Evolutionary conservation across 768 basidiomycete species (phyloP).

Genomic region (Suillus spraguei): DNA sequence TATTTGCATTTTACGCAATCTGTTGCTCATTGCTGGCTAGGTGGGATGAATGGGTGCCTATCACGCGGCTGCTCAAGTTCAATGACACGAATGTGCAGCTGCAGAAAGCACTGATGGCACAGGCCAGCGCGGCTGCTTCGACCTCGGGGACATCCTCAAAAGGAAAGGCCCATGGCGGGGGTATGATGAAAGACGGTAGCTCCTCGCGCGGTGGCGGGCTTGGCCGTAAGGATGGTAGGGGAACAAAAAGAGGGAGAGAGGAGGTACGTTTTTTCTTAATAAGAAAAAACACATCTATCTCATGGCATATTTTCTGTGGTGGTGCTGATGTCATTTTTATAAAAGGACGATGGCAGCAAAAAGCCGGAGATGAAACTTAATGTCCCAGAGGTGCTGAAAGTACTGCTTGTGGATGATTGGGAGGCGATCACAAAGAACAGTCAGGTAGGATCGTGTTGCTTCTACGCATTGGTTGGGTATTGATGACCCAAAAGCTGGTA

Average conservation of each 20-base stretch:
- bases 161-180: constrained; percentile 22
- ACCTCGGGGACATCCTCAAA: constrained; percentile 35
- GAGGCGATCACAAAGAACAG: constrained; percentile 94
- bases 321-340: constrained; percentile 1
- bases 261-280: constrained; percentile 50
- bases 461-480: neutral
- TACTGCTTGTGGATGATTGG: constrained; percentile 95
- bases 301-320: neutral
- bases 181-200: constrained; percentile 29
- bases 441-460: constrained; percentile 53
- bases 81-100: constrained; percentile 78
- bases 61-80: constrained; percentile 76
- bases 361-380: constrained; percentile 89
- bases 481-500: constrained; percentile 60
- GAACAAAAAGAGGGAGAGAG: constrained; percentile 73
- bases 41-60: constrained; percentile 98
- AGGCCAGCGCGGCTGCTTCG: constrained; percentile 45
- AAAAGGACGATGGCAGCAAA: constrained; percentile 72
- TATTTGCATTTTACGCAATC: neutral
- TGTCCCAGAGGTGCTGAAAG: constrained; percentile 89
- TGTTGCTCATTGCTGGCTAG: constrained; percentile 40
- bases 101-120: constrained; percentile 67
- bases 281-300: too few species aligned
- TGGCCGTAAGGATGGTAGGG: constrained; percentile 62
- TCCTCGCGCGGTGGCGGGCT: constrained; percentile 30